Conservation (phyloP, 768 basidiomycete species). For the Termitomyces sp. region DNA sequence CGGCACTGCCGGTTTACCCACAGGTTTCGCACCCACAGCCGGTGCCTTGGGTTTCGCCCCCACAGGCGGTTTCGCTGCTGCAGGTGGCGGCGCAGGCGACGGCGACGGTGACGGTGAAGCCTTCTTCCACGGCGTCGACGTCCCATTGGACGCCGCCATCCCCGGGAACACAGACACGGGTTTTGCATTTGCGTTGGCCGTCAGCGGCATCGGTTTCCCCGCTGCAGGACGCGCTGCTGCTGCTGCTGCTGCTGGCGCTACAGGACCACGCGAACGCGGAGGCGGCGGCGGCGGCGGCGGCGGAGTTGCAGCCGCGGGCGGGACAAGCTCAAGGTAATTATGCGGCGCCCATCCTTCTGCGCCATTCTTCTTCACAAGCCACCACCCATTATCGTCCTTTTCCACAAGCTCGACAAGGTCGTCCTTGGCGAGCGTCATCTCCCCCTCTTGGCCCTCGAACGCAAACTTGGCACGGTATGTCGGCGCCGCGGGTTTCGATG, state of each 20-base stretch:
- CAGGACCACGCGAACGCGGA: conserved; percentile 24
- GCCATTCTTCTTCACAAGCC: conserved; percentile 83
- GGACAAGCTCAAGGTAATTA: conserved; percentile 83
- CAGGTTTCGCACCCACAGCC: conserved; percentile 36
- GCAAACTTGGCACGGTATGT: conserved; percentile 85
- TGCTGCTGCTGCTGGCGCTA: conserved; percentile 26
- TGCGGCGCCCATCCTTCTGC: conserved; percentile 93
- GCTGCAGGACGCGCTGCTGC: conserved; percentile 25
- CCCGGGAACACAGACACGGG: conserved; percentile 82
- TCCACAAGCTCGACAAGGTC: conserved; percentile 88
- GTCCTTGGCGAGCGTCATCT: conserved; percentile 86
- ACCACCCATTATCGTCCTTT: conserved; percentile 97
- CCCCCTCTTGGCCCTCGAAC: conserved; percentile 92
- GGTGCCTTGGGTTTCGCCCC: conserved; percentile 51
- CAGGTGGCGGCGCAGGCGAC: conserved; percentile 26
- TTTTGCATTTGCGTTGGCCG: conserved; percentile 61
- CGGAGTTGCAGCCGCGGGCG: conserved; percentile 57
- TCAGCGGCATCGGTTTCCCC: conserved; percentile 12
- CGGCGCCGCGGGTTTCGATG: conserved; percentile 60
- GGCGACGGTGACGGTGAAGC: conserved; percentile 27
- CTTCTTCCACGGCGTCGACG: conserved; percentile 73
- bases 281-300: conserved; percentile 76
- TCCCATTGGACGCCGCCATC: conserved; percentile 61
- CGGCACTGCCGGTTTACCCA: conserved; percentile 58
- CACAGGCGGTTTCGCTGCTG: conserved; percentile 37